phyloP scores from a whole-genome alignment of 306 rosid genomes.

The Delonix regia region DNA sequence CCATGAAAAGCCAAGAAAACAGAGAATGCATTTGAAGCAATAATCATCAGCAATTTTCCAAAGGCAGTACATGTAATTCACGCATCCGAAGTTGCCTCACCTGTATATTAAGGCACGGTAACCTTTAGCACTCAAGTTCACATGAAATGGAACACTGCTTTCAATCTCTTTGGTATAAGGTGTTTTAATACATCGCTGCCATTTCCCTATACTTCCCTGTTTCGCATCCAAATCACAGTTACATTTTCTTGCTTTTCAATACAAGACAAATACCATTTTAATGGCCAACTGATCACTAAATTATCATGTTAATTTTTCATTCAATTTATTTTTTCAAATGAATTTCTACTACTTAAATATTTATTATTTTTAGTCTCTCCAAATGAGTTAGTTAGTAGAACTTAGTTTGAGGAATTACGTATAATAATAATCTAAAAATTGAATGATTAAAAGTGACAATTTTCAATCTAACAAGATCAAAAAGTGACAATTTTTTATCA shows the following conservation, averaged over 20 bases:
- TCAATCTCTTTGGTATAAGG: not conserved
- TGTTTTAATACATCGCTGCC: slow-evolving; percentile 40
- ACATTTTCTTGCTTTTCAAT: not conserved
- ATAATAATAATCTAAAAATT: too few species aligned
- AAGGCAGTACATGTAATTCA: not conserved
- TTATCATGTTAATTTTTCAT: too few species aligned
- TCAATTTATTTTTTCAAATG: too few species aligned
- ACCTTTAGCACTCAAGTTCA: slow-evolving; percentile 47
- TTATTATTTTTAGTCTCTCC: too few species aligned
- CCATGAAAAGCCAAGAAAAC: not conserved
- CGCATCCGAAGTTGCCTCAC: not conserved
- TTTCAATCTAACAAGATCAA: too few species aligned
- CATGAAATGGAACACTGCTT: slow-evolving; percentile 36
- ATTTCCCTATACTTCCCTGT: slow-evolving; percentile 51
- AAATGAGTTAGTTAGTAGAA: too few species aligned
- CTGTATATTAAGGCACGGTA: slow-evolving; percentile 48
- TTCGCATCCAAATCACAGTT: not conserved
- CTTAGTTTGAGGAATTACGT: too few species aligned
- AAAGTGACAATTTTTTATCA: too few species aligned
- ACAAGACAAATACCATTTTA: too few species aligned
- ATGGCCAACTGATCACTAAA: too few species aligned
- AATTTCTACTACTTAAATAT: too few species aligned
- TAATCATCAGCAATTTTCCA: not conserved
- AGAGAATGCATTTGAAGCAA: not conserved
- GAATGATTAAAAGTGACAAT: too few species aligned